Percentiles rank a stretch among this genome's conserved stretches.
These are phyloP conservation scores for Hortiboletus flavorubellus DNA, from an alignment of 768 basidiomycete genomes.

Conservation along the genomic window DNA sequence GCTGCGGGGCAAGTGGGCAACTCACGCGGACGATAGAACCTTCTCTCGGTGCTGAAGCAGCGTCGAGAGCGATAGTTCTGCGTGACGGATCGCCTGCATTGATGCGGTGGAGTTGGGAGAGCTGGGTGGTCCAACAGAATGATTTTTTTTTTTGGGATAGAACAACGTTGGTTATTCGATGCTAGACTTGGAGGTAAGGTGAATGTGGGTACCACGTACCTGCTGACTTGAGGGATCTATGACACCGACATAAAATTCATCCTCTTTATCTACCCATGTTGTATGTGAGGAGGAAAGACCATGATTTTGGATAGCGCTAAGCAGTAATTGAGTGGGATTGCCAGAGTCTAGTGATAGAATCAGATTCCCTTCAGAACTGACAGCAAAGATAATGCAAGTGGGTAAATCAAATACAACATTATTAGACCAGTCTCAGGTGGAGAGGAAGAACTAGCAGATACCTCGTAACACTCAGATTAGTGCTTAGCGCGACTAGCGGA, in stretches of 20 bases:
- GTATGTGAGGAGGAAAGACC: conserved; percentile 26
- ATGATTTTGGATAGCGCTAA: conserved; percentile 46
- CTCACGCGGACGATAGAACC: conserved; percentile 54
- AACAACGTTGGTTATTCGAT: neutral
- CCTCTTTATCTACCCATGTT: conserved; percentile 43
- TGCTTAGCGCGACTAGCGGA: conserved; percentile 44
- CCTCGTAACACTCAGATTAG: conserved; percentile 51
- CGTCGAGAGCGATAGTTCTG: conserved; percentile 61
- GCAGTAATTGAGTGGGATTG: conserved; percentile 61
- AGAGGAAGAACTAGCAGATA: conserved; percentile 23
- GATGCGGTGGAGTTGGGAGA: conserved; percentile 51
- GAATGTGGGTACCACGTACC: neutral
- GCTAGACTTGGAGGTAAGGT: neutral
- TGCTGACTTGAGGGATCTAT: conserved; percentile 17
- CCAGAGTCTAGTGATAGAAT: conserved; percentile 51
- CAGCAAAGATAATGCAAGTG: neutral
- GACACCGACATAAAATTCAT: conserved; percentile 57
- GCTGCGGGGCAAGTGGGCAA: neutral
- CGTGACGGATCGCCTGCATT: conserved; percentile 70
- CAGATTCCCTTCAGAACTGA: conserved; percentile 67
- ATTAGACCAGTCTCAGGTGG: neutral
- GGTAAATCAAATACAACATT: neutral
- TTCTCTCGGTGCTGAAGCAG: conserved; percentile 45
- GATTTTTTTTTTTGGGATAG: neutral
- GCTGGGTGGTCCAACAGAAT: conserved; percentile 24